Evolutionary conservation across 179 eudicot genomes (phyloP).

Genomic region (Corrigiola litoralis): DNA sequence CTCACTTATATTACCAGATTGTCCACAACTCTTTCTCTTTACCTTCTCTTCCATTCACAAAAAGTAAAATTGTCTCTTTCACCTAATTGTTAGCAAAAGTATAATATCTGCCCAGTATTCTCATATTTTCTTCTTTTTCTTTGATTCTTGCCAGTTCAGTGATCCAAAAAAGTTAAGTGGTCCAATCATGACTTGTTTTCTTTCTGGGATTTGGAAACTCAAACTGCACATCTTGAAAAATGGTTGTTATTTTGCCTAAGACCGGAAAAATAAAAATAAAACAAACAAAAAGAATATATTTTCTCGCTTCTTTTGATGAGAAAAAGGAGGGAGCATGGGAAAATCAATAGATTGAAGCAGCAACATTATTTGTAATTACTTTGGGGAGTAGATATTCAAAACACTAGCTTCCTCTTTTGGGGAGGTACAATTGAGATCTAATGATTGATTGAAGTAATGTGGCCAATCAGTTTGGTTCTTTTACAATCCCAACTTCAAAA

Average conservation of each 20-base stretch:
- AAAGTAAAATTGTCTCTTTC: conserved; percentile 33
- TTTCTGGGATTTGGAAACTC: conserved; percentile 4
- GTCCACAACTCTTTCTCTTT: conserved; percentile 1
- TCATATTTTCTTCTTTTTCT: conserved; percentile 2
- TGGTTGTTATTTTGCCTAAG: background rate
- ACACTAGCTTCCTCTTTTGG: background rate
- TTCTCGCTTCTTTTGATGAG: conserved; percentile 21
- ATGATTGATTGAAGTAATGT: conserved; percentile 18
- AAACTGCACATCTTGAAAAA: conserved; percentile 2
- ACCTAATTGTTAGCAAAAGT: conserved; percentile 15
- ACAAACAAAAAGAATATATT: conserved; percentile 10
- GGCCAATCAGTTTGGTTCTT: conserved; percentile 7
- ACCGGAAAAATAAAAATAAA: background rate
- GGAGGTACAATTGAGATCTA: conserved; percentile 21
- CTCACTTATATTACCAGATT: no score
- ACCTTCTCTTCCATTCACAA: background rate
- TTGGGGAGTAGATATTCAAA: conserved; percentile 17
- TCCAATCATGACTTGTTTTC: conserved; percentile 9
- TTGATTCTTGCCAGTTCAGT: conserved; percentile 17
- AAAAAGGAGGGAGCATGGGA: conserved; percentile 10
- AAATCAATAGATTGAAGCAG: conserved; percentile 10
- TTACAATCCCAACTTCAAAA: conserved; percentile 17
- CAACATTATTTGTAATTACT: conserved; percentile 14
- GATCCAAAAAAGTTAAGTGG: conserved; percentile 21
- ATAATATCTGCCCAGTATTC: background rate